These are phyloP conservation scores for Apophysomyces trapeziformis DNA, from an alignment of 371 early-diverging fungal species.

Conservation along the genomic window DNA sequence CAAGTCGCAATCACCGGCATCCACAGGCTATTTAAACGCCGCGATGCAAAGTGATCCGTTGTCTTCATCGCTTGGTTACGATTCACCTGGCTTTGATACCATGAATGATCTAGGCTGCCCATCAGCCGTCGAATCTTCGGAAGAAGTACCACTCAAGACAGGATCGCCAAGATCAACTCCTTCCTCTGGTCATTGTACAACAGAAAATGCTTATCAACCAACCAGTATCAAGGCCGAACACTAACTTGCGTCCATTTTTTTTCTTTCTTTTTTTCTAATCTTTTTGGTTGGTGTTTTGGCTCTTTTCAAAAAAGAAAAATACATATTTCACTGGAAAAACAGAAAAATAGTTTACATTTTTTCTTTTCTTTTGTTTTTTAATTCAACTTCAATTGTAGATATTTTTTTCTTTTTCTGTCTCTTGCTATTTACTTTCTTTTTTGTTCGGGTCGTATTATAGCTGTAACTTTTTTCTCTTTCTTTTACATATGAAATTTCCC, in stretches of 20 bases:
- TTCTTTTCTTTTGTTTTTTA: neutral
- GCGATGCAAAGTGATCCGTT: neutral
- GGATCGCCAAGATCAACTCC: neutral
- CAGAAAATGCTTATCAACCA: neutral
- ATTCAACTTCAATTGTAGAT: neutral
- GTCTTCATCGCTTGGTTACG: neutral
- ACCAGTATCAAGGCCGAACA: neutral
- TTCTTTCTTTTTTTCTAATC: too few species aligned
- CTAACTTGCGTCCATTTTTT: neutral
- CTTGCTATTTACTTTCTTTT: neutral
- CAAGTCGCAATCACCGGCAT: constrained; percentile 8
- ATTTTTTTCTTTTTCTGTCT: neutral
- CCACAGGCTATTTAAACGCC: constrained; percentile 7
- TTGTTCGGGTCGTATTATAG: neutral
- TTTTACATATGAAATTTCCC: neutral
- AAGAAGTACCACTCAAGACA: neutral
- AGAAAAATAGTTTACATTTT: neutral
- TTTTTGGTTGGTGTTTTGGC: too few species aligned
- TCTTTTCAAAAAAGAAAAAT: too few species aligned
- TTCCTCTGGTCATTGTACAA: neutral
- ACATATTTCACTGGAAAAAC: too few species aligned
- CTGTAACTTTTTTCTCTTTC: constrained; percentile 1
- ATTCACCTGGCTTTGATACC: constrained; percentile 5
- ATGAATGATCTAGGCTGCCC: constrained; percentile 4
- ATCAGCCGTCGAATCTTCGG: neutral